Evolutionary conservation across 1,284 basidiomycete species (phyloP).

Genomic region (Malassezia equina): DNA sequence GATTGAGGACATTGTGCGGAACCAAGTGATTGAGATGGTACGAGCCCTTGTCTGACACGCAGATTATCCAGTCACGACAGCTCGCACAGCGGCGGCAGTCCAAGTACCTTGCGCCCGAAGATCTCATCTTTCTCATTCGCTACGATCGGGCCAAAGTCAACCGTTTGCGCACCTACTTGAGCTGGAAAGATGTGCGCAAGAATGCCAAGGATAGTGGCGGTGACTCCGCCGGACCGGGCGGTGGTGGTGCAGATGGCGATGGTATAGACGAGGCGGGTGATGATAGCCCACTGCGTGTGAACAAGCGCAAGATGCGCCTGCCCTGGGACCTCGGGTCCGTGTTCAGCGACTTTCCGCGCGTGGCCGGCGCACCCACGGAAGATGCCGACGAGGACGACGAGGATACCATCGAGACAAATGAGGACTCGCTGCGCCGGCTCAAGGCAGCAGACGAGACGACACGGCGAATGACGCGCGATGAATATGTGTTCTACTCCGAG

Average conservation of each 20-base stretch:
- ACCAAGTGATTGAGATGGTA: constrained; percentile 85
- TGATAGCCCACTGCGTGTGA: constrained; percentile 60
- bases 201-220: constrained; percentile 66
- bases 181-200: constrained; percentile 95
- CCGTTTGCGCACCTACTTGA: constrained; percentile 80
- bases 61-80: constrained; percentile 82
- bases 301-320: constrained; percentile 86
- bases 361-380: constrained; percentile 57
- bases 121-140: constrained; percentile 90
- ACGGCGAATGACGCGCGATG: constrained; percentile 86
- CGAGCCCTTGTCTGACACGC: constrained; percentile 29
- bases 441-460: constrained; percentile 85
- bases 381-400: constrained; percentile 79
- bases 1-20: constrained; percentile 88
- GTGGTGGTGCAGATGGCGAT: constrained; percentile 17
- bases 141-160: constrained; percentile 92
- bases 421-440: constrained; percentile 76
- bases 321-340: constrained; percentile 92
- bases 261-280: constrained; percentile 21
- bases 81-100: constrained; percentile 72
- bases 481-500: constrained; percentile 94
- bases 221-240: constrained; percentile 63
- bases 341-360: constrained; percentile 55
- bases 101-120: constrained; percentile 77
- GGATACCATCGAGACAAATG: constrained; percentile 88